phyloP scores from a whole-genome alignment of 768 basidiomycete genomes.

The Suillus paluster region DNA sequence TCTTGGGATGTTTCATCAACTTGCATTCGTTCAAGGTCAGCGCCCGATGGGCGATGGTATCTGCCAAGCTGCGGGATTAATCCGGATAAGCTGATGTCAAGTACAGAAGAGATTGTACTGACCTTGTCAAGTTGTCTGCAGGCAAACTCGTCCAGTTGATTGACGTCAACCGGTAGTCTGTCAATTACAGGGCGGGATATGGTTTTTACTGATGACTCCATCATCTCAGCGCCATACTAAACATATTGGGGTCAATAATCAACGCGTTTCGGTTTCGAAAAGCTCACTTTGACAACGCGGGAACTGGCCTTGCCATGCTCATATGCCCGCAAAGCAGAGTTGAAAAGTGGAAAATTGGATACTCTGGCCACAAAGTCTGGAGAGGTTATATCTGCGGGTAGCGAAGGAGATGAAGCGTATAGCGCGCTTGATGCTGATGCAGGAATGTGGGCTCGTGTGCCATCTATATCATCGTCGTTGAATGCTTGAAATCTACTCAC shows the following conservation, averaged over 20 bases:
- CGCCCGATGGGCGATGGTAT: slow-evolving; percentile 47
- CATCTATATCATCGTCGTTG: neutral
- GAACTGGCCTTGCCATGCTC: slow-evolving; percentile 86
- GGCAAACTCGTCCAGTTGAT: slow-evolving; percentile 84
- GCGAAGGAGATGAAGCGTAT: slow-evolving; percentile 20
- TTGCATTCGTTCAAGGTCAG: slow-evolving; percentile 33
- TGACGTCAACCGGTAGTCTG: slow-evolving; percentile 73
- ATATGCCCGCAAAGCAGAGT: slow-evolving; percentile 72
- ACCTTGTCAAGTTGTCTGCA: slow-evolving; percentile 87
- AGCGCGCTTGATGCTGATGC: slow-evolving; percentile 16
- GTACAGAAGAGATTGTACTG: slow-evolving; percentile 31
- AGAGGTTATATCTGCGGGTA: slow-evolving; percentile 14
- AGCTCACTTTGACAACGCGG: slow-evolving; percentile 78
- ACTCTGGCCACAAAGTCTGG: slow-evolving; percentile 57
- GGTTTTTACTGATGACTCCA: slow-evolving; percentile 82
- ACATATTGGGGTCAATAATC: slow-evolving; percentile 15
- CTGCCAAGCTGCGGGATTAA: slow-evolving; percentile 46
- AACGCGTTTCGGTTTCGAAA: slow-evolving; percentile 10
- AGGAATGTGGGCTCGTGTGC: slow-evolving; percentile 5
- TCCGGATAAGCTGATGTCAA: neutral
- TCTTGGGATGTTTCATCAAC: slow-evolving; percentile 21
- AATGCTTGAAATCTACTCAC: slow-evolving; percentile 17
- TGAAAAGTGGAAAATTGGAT: slow-evolving; percentile 72
- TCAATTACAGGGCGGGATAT: slow-evolving; percentile 84
- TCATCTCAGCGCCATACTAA: slow-evolving; percentile 86